These are phyloP conservation scores for Globisporangium iwayamae DNA, from an alignment of 352 stramenopile genomes.

Conservation along the genomic window DNA sequence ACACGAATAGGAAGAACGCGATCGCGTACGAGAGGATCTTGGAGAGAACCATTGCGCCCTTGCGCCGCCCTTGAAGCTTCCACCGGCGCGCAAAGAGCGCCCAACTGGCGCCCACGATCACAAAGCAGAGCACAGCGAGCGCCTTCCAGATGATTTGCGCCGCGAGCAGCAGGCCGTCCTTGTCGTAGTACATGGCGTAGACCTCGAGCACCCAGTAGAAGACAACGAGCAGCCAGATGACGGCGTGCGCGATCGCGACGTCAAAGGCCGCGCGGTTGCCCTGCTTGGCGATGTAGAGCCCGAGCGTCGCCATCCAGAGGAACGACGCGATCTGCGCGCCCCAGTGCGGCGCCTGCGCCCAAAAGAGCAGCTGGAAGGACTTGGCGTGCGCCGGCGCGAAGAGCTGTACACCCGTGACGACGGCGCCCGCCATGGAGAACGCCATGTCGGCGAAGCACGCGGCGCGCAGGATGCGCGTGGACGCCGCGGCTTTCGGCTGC, in stretches of 20 bases:
- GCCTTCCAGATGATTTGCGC: conserved; percentile 76
- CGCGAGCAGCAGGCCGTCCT: conserved; percentile 32
- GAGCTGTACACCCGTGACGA: conserved; percentile 55
- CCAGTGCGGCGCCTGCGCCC: conserved; percentile 67
- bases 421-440: conserved; percentile 59
- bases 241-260: conserved; percentile 64
- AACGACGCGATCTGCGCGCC: conserved; percentile 76
- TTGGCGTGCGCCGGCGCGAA: conserved; percentile 22
- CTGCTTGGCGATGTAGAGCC: conserved; percentile 71
- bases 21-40: conserved; percentile 80
- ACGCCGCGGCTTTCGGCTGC: conserved; percentile 38
- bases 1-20: conserved; percentile 71
- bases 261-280: conserved; percentile 54
- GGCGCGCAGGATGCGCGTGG: conserved; percentile 61
- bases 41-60: conserved; percentile 63
- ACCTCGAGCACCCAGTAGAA: conserved; percentile 78
- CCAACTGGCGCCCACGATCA: conserved; percentile 60
- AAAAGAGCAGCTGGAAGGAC: conserved; percentile 69
- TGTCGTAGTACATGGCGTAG: conserved; percentile 62
- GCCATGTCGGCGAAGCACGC: conserved; percentile 69
- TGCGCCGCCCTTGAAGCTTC: conserved; percentile 32
- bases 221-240: conserved; percentile 76
- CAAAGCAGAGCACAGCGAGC: conserved; percentile 52
- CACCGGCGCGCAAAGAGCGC: conserved; percentile 51
- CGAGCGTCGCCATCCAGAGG: conserved; percentile 71